These are phyloP conservation scores for Scutellaria barbata DNA, from an alignment of 257 asterid genomes.

Conservation along the genomic window DNA sequence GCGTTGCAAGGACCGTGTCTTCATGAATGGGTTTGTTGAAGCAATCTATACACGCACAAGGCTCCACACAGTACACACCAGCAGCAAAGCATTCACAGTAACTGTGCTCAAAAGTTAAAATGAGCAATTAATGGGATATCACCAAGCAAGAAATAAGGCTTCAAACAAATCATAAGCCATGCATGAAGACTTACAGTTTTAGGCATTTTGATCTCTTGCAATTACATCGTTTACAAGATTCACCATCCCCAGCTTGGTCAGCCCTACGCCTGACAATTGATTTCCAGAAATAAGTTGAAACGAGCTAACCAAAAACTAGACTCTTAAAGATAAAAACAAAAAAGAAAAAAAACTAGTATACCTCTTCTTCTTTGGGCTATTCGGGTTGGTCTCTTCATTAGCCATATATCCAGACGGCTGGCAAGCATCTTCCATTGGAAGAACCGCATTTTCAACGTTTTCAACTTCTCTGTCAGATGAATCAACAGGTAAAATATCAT, in stretches of 20 bases:
- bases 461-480: constrained; percentile 49
- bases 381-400: constrained; percentile 66
- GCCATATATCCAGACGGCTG: constrained; percentile 46
- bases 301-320: neutral
- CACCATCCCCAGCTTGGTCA: constrained; percentile 67
- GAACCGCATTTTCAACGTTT: constrained; percentile 45
- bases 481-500: constrained; percentile 40
- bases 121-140: neutral
- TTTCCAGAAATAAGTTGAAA: constrained; percentile 32
- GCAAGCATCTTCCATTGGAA: constrained; percentile 51
- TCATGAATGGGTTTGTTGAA: constrained; percentile 96
- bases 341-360: constrained; percentile 33
- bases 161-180: too few relatives aligned
- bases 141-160: too few relatives aligned
- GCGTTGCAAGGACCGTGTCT: constrained; percentile 92
- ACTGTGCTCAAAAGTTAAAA: constrained; percentile 51
- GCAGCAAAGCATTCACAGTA: constrained; percentile 99
- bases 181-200: constrained; percentile 72
- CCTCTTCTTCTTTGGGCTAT: constrained; percentile 94
- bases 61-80: constrained; percentile 95
- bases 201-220: constrained; percentile 98
- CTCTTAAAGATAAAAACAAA: neutral
- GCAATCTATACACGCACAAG: constrained; percentile 91
- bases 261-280: constrained; percentile 57
- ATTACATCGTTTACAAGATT: constrained; percentile 86